Percentiles rank a stretch among this genome's conserved stretches.
These are phyloP conservation scores for Galeopsis tetrahit DNA, from an alignment of 257 asterid genomes.

Conservation along the genomic window DNA sequence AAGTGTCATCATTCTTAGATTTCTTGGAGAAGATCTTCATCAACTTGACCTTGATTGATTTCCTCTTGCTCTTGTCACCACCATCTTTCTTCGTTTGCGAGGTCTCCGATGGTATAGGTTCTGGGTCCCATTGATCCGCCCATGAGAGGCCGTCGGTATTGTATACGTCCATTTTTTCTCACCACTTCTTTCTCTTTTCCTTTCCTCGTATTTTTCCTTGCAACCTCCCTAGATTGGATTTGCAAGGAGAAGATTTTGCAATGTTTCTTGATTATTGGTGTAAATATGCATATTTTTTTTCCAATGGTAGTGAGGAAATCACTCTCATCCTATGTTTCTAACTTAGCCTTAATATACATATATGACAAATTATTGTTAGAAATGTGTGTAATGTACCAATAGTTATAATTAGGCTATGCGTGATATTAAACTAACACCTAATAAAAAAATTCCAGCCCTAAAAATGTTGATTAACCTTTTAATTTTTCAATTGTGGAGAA, in stretches of 20 bases:
- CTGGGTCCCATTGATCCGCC: slow-evolving; percentile 98
- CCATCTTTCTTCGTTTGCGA: slow-evolving; percentile 44
- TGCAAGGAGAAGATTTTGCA: slow-evolving; percentile 25
- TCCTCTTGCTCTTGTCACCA: slow-evolving; percentile 51
- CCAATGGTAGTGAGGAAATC: slow-evolving; percentile 31
- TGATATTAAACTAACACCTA: neutral
- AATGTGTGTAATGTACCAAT: too few relatives aligned
- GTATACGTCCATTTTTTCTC: slow-evolving; percentile 57
- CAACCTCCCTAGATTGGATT: slow-evolving; percentile 8
- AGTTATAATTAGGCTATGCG: neutral
- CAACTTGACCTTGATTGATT: slow-evolving; percentile 60
- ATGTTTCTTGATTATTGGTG: slow-evolving; percentile 3
- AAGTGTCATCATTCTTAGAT: slow-evolving; percentile 39
- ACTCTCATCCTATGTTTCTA: slow-evolving; percentile 44
- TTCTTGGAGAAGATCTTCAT: slow-evolving; percentile 65
- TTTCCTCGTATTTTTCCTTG: neutral
- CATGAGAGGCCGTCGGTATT: slow-evolving; percentile 73
- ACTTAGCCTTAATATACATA: neutral
- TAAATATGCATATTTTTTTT: slow-evolving; percentile 27
- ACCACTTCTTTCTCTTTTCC: neutral
- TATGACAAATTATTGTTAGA: too few relatives aligned
- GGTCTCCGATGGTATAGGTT: slow-evolving; percentile 58
- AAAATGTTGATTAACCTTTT: neutral
- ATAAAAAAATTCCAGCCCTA: neutral
- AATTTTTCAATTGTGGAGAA: neutral